These are phyloP conservation scores for Leishmania turanica DNA, from an alignment of 208 protist species.

Conservation along the genomic window DNA sequence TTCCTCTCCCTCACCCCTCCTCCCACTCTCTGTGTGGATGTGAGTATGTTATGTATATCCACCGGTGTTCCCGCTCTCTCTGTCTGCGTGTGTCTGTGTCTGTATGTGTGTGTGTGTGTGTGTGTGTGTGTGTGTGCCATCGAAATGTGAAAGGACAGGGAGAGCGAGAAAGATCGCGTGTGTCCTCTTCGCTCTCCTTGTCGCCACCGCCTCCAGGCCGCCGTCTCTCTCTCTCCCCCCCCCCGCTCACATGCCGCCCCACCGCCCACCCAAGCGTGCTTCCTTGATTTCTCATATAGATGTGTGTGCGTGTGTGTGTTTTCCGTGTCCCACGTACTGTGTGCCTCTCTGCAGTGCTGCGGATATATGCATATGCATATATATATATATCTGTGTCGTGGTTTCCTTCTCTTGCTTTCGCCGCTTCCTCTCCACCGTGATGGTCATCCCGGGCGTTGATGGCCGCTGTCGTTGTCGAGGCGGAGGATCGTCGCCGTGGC, in stretches of 20 bases:
- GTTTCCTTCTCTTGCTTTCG: neutral
- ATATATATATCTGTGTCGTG: neutral
- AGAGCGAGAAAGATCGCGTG: neutral
- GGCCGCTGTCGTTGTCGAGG: neutral
- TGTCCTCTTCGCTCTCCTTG: neutral
- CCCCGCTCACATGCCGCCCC: neutral
- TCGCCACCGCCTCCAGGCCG: neutral
- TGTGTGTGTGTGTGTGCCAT: neutral
- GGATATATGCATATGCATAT: neutral
- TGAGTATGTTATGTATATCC: neutral
- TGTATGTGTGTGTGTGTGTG: neutral
- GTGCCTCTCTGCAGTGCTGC: too few species aligned
- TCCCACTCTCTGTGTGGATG: neutral
- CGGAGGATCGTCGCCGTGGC: neutral
- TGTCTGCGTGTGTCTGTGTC: neutral
- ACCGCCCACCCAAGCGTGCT: neutral
- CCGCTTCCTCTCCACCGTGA: neutral
- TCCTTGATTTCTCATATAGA: neutral
- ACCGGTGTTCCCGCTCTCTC: neutral
- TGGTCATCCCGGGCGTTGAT: too few species aligned
- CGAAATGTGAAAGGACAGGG: too few species aligned
- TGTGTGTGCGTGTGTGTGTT: neutral
- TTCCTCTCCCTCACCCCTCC: neutral
- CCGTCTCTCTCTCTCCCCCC: neutral
- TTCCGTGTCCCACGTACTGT: neutral